phyloP scores from a whole-genome alignment of 441 rosid genomes.

The Gossypium davidsonii region DNA sequence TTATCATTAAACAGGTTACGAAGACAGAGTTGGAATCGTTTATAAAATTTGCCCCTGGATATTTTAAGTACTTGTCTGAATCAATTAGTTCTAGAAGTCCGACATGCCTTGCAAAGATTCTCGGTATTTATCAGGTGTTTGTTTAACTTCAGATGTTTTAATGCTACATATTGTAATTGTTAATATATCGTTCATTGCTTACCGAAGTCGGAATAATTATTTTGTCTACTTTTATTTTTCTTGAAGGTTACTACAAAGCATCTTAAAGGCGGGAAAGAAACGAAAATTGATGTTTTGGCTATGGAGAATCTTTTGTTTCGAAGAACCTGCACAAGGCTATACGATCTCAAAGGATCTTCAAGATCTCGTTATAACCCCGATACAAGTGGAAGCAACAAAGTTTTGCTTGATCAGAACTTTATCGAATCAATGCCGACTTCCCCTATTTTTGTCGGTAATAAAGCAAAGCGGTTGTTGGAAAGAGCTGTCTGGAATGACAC shows the following conservation, averaged over 20 bases:
- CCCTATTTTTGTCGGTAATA: conserved; percentile 91
- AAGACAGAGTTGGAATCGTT: conserved; percentile 97
- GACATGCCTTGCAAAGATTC: conserved; percentile 93
- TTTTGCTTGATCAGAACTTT: conserved; percentile 91
- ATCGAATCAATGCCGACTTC: conserved; percentile 97
- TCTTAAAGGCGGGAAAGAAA: conserved; percentile 75
- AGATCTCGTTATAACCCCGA: conserved; percentile 93
- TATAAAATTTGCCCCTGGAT: conserved; percentile 74
- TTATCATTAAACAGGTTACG: conserved; percentile 93
- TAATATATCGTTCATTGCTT: background rate
- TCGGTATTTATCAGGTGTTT: conserved; percentile 94
- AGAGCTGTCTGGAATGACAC: conserved; percentile 99
- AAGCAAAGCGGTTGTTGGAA: conserved; percentile 85
- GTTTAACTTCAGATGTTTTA: conserved; percentile 1
- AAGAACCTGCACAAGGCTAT: conserved; percentile 65
- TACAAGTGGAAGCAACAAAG: conserved; percentile 87
- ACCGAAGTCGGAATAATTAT: background rate
- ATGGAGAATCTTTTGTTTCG: conserved; percentile 95
- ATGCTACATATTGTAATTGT: background rate
- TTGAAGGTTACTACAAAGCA: conserved; percentile 65
- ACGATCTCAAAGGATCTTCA: conserved; percentile 93
- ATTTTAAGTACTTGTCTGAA: conserved; percentile 77
- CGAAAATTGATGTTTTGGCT: conserved; percentile 82
- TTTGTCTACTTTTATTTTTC: conserved; percentile 11
- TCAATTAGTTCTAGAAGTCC: conserved; percentile 81